Evolutionary conservation across 1,139 yeast species (phyloP), one percentile per base, ranked within the genome.

Genomic region (Kodamaea suecica): DNA sequence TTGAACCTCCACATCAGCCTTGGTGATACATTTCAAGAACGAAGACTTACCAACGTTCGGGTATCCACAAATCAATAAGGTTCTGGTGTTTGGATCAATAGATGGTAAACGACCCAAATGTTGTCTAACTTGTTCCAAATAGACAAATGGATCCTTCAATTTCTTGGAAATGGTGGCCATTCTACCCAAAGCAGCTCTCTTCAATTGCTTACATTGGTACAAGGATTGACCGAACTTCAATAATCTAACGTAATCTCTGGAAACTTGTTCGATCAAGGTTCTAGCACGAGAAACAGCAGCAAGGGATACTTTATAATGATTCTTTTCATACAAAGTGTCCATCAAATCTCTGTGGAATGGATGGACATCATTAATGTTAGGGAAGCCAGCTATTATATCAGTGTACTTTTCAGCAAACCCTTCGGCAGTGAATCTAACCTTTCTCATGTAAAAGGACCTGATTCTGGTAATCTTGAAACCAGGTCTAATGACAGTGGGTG

Each of bases 21-120:
- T 85, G 44, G 98, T 92, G 63, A 94, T 86, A 61, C 94, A 80
- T 57, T 80, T 78, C 63, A 92, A 76, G 66, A 92, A 92, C 15
- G 97, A 87, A 10, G 98, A 92, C 66, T 92, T 92, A 67, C 99
- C 99, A 42, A 92, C 99, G 62, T 92, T 92, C 39, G 99, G 99
- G 67, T 92, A 92, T 44, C 99, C 99, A 70, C 98, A 94, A 55
- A 94, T 90, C 55, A 92, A 76, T 52, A 92, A 72, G 24, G 99
- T 94, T 72, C 99, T 84, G 38, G 99, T 94, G 64, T 92, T 92
- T 55, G 99, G 98, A 62, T 92, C 98, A 60, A 92, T 94, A 50
- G 94, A 80, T 42, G 99, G 99, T 52, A 92, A 73, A 78, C 99
- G 90, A 49, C 97, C 96, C 70, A 92, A 78, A 70, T 92, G 99